phyloP scores from a whole-genome alignment of 768 basidiomycete species.

The Termitomyces sp. region DNA sequence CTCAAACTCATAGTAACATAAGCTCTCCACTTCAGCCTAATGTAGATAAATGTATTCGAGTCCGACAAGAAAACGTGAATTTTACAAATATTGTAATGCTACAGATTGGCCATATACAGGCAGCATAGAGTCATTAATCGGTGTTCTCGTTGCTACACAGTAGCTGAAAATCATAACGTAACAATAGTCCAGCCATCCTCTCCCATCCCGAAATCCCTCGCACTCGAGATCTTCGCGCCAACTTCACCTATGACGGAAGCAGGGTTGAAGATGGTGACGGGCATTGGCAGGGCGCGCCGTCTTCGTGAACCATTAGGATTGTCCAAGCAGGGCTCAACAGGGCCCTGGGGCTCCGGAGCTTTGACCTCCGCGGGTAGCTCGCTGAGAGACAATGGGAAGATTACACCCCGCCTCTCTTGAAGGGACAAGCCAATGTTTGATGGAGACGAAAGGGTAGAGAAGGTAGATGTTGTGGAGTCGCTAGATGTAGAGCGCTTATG shows the following conservation, averaged over 20 bases:
- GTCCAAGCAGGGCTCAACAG: background rate
- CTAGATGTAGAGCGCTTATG: conserved; percentile 10
- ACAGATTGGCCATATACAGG: background rate
- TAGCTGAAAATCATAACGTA: background rate
- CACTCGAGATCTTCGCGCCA: conserved; percentile 7
- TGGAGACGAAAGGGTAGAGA: conserved; percentile 4
- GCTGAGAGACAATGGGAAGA: conserved; percentile 7
- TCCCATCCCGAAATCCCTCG: conserved; percentile 16
- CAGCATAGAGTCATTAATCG: background rate
- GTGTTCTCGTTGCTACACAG: background rate
- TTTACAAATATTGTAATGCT: background rate
- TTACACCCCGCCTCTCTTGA: conserved; percentile 14
- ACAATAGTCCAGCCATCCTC: conserved; percentile 15
- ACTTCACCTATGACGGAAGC: conserved; percentile 7
- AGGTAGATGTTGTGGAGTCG: conserved; percentile 5
- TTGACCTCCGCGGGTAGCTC: background rate
- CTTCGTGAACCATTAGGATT: conserved; percentile 2
- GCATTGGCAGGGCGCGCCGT: conserved; percentile 9
- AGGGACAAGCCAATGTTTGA: conserved; percentile 2
- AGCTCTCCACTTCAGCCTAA: background rate
- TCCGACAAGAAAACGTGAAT: background rate
- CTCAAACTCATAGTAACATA: background rate
- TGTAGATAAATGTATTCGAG: background rate
- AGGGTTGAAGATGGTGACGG: conserved; percentile 3
- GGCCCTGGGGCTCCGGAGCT: background rate